Percentiles rank a stretch among this genome's conserved stretches.
These are phyloP conservation scores for Eimeria sp. DNA, from an alignment of 169 alveolate species.

Conservation along the genomic window DNA sequence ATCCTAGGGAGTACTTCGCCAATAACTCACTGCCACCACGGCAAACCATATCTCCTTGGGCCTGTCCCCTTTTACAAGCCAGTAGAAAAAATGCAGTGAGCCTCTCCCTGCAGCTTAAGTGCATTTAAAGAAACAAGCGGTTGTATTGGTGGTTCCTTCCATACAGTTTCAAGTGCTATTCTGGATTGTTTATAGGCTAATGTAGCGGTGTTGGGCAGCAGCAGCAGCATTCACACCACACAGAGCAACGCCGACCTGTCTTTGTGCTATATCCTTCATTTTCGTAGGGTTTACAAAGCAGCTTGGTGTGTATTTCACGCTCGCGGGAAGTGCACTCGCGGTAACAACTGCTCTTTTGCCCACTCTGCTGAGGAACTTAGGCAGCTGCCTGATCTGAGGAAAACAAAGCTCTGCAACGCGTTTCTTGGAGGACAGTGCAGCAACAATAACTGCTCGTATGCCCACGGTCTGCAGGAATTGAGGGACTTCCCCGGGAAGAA, in stretches of 20 bases:
- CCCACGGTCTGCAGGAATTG: constrained; percentile 85
- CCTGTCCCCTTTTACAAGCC: neutral
- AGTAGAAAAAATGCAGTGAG: constrained; percentile 40
- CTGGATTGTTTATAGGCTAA: neutral
- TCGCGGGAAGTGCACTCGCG: constrained; percentile 83
- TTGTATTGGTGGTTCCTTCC: neutral
- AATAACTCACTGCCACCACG: neutral
- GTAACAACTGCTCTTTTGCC: constrained; percentile 82
- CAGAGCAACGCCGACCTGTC: neutral
- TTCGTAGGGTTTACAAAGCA: constrained; percentile 78
- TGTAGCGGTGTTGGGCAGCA: neutral
- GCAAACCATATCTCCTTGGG: neutral
- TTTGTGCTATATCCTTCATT: neutral
- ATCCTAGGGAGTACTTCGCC: neutral
- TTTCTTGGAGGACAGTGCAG: constrained; percentile 74
- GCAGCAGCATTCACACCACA: neutral
- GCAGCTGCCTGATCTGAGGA: constrained; percentile 80
- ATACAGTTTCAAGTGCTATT: neutral
- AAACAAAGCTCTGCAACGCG: constrained; percentile 81
- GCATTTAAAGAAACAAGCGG: neutral
- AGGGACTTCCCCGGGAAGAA: constrained; percentile 83
- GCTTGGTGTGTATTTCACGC: constrained; percentile 76
- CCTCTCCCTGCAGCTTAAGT: neutral
- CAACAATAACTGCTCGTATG: constrained; percentile 77
- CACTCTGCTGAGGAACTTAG: constrained; percentile 83